phyloP scores from a whole-genome alignment of 2,329 filamentous ascomycete genomes.

The Epichloe uncinata region DNA sequence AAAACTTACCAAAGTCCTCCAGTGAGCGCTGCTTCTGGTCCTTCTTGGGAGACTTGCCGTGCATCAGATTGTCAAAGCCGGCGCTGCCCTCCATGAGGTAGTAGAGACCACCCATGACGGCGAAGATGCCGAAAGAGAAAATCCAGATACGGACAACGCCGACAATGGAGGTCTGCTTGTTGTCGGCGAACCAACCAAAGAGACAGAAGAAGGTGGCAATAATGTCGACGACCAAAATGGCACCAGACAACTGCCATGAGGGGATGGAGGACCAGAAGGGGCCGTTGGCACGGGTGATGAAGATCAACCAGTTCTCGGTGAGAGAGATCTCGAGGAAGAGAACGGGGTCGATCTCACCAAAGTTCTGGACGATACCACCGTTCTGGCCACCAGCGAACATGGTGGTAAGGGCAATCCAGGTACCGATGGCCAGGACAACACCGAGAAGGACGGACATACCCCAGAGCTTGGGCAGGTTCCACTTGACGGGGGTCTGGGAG shows the following conservation, averaged over 20 bases:
- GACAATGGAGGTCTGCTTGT: constrained; percentile 58
- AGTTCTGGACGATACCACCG: constrained; percentile 83
- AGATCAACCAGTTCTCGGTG: constrained; percentile 93
- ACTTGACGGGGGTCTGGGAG: constrained; percentile 79
- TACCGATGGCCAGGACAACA: constrained; percentile 66
- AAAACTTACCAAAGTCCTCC: constrained; percentile 72
- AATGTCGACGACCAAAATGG: constrained; percentile 70
- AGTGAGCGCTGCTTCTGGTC: constrained; percentile 72
- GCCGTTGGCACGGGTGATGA: constrained; percentile 87
- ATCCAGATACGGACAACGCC: constrained; percentile 82
- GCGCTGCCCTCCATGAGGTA: constrained; percentile 71
- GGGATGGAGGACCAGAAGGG: constrained; percentile 85
- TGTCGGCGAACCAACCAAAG: constrained; percentile 65
- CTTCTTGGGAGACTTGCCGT: constrained; percentile 73
- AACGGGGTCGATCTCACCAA: constrained; percentile 67
- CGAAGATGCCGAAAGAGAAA: constrained; percentile 83
- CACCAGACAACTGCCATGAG: constrained; percentile 70
- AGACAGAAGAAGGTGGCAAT: constrained; percentile 75
- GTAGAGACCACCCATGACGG: constrained; percentile 58
- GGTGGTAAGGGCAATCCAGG: constrained; percentile 81
- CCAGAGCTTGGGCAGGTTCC: constrained; percentile 91
- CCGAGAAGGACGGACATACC: constrained; percentile 81
- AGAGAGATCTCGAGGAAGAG: constrained; percentile 84
- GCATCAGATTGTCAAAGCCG: constrained; percentile 86
- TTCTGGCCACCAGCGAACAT: constrained; percentile 57